These are phyloP conservation scores for Neohortaea acidophila DNA, from an alignment of 495 filamentous ascomycete genomes.

Conservation along the genomic window DNA sequence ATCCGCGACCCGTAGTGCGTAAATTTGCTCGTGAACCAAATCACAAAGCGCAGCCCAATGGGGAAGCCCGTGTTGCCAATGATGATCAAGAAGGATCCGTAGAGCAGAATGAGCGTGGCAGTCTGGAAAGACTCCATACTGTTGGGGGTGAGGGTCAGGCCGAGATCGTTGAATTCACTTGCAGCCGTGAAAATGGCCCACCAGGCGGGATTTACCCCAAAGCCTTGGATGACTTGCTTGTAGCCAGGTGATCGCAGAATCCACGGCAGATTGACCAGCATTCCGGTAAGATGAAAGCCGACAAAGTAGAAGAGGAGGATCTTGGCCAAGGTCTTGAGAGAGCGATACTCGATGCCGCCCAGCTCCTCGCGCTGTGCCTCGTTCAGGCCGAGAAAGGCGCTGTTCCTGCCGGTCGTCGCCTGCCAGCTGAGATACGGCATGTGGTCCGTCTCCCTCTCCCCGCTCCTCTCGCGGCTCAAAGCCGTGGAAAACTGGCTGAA, in stretches of 20 bases:
- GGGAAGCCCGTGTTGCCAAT: conserved; percentile 92
- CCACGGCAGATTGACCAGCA: conserved; percentile 63
- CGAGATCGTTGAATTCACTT: conserved; percentile 78
- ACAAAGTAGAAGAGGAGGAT: conserved; percentile 66
- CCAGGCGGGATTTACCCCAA: conserved; percentile 57
- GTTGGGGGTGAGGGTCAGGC: conserved; percentile 72
- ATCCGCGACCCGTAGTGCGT: conserved; percentile 45
- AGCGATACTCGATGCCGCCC: conserved; percentile 86
- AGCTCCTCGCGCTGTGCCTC: conserved; percentile 86
- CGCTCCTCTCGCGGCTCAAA: conserved; percentile 28
- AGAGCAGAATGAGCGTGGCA: conserved; percentile 55
- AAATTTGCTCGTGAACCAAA: conserved; percentile 55
- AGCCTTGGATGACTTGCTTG: conserved; percentile 40
- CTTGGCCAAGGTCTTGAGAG: conserved; percentile 67
- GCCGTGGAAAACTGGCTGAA: conserved; percentile 22
- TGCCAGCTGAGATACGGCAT: conserved; percentile 86
- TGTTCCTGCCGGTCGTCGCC: conserved; percentile 83
- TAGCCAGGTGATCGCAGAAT: conserved; percentile 39
- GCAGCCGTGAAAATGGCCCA: conserved; percentile 80
- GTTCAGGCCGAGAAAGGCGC: conserved; percentile 71
- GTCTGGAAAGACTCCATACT: conserved; percentile 78
- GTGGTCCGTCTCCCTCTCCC: conserved; percentile 33
- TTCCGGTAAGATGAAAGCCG: conserved; percentile 56
- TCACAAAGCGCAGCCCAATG: conserved; percentile 77
- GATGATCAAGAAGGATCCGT: conserved; percentile 69